phyloP scores from a whole-genome alignment of 441 rosid species.

The Populus hybrid region DNA sequence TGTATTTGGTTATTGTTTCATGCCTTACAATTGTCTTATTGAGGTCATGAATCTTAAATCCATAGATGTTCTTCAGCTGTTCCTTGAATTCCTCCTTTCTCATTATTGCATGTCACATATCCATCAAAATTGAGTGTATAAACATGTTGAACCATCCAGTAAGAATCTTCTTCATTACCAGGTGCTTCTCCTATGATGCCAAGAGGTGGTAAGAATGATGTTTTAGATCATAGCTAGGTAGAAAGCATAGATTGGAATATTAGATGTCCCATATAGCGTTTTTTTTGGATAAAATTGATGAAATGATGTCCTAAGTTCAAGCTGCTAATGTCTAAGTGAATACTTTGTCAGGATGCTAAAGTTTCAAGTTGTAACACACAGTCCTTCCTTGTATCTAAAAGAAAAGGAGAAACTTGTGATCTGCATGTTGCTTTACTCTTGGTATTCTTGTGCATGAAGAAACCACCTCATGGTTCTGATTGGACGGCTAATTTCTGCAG shows the following conservation, averaged over 20 bases:
- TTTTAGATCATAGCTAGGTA: background rate
- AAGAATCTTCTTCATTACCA: background rate
- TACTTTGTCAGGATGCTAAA: background rate
- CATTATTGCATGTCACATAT: background rate
- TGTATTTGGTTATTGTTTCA: background rate
- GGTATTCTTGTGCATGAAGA: background rate
- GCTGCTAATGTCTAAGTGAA: background rate
- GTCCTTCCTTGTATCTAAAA: background rate
- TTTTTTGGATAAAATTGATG: background rate
- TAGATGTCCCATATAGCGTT: background rate
- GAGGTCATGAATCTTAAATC: background rate
- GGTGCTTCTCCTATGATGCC: background rate
- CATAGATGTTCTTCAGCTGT: background rate
- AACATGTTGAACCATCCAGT: background rate
- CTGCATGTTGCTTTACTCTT: background rate
- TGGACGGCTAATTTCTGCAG: slow-evolving; percentile 31
- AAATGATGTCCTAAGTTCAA: background rate
- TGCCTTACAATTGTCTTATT: background rate
- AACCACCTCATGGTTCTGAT: slow-evolving; percentile 2
- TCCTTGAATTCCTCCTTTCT: background rate
- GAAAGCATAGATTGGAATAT: background rate
- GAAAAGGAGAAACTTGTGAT: background rate
- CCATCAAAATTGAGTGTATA: background rate
- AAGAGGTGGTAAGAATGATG: background rate
- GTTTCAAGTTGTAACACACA: background rate